Evolutionary conservation across 805 yeast species (phyloP).

Genomic region (Blastobotrys mokoenaii): DNA sequence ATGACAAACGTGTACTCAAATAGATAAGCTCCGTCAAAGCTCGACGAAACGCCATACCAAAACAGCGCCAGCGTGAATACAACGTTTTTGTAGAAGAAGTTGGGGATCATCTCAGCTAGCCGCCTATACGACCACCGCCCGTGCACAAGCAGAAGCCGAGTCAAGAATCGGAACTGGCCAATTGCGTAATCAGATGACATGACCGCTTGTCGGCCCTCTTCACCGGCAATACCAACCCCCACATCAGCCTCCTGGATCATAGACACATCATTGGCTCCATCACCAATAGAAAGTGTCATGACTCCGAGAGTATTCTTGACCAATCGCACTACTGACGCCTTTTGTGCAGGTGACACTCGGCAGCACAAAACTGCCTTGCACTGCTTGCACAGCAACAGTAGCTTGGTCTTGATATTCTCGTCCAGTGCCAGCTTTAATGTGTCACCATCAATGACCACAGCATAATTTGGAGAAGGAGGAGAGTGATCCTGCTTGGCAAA

Average conservation of each 20-base stretch:
- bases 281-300: conserved; percentile 78
- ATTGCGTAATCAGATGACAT: conserved; percentile 81
- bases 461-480: conserved; percentile 50
- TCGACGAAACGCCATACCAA: conserved; percentile 66
- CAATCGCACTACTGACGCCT: conserved; percentile 63
- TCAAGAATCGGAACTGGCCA: conserved; percentile 67
- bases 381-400: conserved; percentile 63
- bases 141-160: conserved; percentile 61
- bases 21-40: conserved; percentile 69
- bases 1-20: conserved; percentile 72
- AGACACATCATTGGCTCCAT: conserved; percentile 83
- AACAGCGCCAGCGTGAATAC: conserved; percentile 66
- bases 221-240: conserved; percentile 83
- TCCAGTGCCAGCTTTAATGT: conserved; percentile 47
- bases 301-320: conserved; percentile 61
- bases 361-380: conserved; percentile 75
- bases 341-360: conserved; percentile 80
- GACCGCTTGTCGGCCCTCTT: conserved; percentile 80
- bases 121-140: conserved; percentile 79
- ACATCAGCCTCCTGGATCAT: conserved; percentile 84
- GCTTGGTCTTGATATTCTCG: conserved; percentile 41
- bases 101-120: conserved; percentile 70
- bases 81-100: conserved; percentile 72
- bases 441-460: conserved; percentile 67
- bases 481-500: conserved; percentile 54